A percentile compares a stretch with the other conserved stretches of the same genome.
phyloP scores from a whole-genome alignment of 2,329 filamentous ascomycete genomes.

The Chrysosporium keratinophilum region DNA sequence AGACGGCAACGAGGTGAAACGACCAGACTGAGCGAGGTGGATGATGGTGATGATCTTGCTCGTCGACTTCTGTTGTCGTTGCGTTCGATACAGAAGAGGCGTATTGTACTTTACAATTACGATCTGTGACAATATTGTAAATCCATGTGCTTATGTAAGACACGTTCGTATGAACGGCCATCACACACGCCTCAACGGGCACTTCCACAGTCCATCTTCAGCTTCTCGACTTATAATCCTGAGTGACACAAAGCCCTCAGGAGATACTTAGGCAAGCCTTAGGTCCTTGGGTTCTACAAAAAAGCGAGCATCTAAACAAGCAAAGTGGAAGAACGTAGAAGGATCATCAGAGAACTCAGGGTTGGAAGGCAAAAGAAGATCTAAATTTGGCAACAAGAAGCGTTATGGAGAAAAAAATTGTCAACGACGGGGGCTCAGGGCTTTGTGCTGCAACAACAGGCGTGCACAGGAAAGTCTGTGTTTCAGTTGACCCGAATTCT shows the following conservation, averaged over 20 bases:
- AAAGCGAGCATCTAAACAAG: too few species aligned
- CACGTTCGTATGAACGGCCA: too few species aligned
- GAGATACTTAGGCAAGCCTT: too few species aligned
- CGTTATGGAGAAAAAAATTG: background rate
- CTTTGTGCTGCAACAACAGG: background rate
- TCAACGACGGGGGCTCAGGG: background rate
- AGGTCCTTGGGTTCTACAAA: too few species aligned
- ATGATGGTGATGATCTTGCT: conserved; percentile 6
- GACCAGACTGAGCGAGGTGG: background rate
- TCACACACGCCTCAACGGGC: too few species aligned
- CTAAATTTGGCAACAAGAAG: conserved; percentile 10
- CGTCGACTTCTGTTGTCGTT: background rate
- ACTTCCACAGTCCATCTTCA: too few species aligned
- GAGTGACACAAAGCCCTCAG: too few species aligned
- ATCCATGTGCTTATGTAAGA: too few species aligned
- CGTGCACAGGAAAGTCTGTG: conserved; percentile 6
- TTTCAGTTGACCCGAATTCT: conserved; percentile 7
- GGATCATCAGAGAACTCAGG: background rate
- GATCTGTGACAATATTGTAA: background rate
- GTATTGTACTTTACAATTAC: background rate
- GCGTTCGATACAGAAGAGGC: background rate
- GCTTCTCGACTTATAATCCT: too few species aligned
- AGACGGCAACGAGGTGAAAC: background rate
- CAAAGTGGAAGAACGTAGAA: too few species aligned
- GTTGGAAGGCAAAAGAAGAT: background rate